Conservation (phyloP, 2,329 filamentous ascomycete species). For the Colletotrichum truncatum region DNA sequence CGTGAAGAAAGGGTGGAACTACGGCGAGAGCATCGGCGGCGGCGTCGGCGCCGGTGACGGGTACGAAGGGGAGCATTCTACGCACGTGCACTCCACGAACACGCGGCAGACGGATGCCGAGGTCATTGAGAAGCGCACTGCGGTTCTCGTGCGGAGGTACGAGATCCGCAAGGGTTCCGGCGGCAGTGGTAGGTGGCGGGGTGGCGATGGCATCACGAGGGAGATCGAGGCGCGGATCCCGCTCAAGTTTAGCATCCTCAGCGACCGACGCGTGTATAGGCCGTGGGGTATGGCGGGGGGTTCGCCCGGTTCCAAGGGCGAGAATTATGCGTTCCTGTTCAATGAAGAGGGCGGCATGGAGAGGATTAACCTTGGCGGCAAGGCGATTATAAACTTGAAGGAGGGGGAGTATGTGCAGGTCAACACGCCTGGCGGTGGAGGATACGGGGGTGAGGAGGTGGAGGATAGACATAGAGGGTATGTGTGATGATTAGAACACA, state of each 20-base stretch:
- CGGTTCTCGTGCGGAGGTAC: conserved; percentile 43
- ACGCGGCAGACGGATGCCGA: conserved; percentile 43
- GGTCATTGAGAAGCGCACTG: conserved; percentile 45
- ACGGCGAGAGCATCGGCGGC: conserved; percentile 44
- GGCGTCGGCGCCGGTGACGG: conserved; percentile 42
- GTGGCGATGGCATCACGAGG: conserved; percentile 44
- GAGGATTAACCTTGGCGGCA: conserved; percentile 41
- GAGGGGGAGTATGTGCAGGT: conserved; percentile 45
- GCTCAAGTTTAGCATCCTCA: conserved; percentile 45
- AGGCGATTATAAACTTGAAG: conserved; percentile 41
- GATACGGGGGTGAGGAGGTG: conserved; percentile 32
- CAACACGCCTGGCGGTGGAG: conserved; percentile 46
- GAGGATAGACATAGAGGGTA: conserved; percentile 25
- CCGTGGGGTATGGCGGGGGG: conserved; percentile 47
- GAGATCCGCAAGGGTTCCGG: conserved; percentile 40
- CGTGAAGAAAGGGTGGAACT: conserved; percentile 35
- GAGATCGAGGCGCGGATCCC: conserved; percentile 45
- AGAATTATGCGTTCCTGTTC: conserved; percentile 39
- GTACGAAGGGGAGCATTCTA: conserved; percentile 39
- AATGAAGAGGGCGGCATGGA: conserved; percentile 38
- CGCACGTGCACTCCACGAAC: conserved; percentile 43
- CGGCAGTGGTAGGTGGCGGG: conserved; percentile 39
- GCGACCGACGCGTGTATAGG: conserved; percentile 43
- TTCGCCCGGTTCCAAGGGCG: conserved; percentile 34
- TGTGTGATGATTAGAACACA: neutral